Evolutionary conservation across 148 eudicot species (phyloP).

Genomic region (Fagopyrum esculentum): DNA sequence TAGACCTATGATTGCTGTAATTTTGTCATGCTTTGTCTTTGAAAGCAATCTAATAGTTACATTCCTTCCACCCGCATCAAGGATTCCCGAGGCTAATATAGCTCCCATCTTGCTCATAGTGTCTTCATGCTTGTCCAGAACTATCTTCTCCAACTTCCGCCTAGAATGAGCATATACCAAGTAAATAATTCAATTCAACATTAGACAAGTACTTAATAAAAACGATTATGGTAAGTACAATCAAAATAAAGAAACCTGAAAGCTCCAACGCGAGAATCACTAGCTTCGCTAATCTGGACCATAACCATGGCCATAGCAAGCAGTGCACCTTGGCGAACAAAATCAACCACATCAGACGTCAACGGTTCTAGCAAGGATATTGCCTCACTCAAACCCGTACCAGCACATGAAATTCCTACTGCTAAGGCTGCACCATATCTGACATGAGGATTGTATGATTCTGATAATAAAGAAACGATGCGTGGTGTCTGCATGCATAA

Average conservation of each 20-base stretch:
- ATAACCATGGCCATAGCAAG: constrained; percentile 99
- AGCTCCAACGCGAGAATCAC: constrained; percentile 97
- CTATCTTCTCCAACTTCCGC: constrained; percentile 91
- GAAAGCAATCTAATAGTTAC: constrained; percentile 91
- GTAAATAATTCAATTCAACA: neutral
- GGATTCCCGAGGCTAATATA: constrained; percentile 90
- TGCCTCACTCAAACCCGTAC: constrained; percentile 94
- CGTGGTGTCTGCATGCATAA: constrained; percentile 64
- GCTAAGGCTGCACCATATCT: constrained; percentile 98
- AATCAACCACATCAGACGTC: constrained; percentile 95
- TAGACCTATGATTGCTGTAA: constrained; percentile 90
- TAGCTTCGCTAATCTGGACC: constrained; percentile 91
- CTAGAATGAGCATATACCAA: constrained; percentile 22
- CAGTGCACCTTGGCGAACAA: constrained; percentile 97
- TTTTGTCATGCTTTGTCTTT: constrained; percentile 81
- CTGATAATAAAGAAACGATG: constrained; percentile 78
- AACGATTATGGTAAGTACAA: neutral
- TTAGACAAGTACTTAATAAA: neutral
- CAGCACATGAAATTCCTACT: constrained; percentile 97
- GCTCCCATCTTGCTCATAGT: constrained; percentile 99
- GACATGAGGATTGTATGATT: constrained; percentile 97
- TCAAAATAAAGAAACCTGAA: constrained; percentile 46
- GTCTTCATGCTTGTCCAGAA: constrained; percentile 97
- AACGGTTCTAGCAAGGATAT: constrained; percentile 92
- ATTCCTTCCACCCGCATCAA: constrained; percentile 98